Conservation (phyloP, 108 stramenopile genomes). For the Cyclotella cryptica region DNA sequence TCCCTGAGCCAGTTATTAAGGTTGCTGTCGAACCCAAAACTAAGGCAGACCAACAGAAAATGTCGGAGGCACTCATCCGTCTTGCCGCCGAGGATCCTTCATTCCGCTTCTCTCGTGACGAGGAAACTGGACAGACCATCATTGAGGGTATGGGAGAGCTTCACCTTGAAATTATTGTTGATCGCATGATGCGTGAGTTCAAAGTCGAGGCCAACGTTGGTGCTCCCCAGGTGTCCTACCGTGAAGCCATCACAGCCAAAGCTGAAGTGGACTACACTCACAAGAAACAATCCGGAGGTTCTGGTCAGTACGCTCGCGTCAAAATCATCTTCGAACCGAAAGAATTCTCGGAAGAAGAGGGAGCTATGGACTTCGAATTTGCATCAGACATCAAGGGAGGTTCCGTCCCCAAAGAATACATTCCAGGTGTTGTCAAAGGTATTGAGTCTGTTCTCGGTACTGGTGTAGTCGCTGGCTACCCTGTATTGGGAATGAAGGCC, state of each 20-base stretch:
- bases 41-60: slow-evolving; percentile 91
- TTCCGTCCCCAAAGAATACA: slow-evolving; percentile 97
- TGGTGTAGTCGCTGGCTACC: slow-evolving; percentile 96
- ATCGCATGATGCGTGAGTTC: slow-evolving; percentile 99
- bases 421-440: slow-evolving; percentile 98
- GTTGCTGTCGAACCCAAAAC: slow-evolving; percentile 98
- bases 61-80: slow-evolving; percentile 95
- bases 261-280: slow-evolving; percentile 98
- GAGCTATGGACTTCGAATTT: slow-evolving; percentile 94
- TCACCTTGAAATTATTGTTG: slow-evolving; percentile 99
- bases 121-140: slow-evolving; percentile 97
- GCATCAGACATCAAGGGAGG: slow-evolving; percentile 97
- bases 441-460: slow-evolving; percentile 93
- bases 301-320: slow-evolving; percentile 96
- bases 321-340: slow-evolving; percentile 96
- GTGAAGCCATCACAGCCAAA: slow-evolving; percentile 94
- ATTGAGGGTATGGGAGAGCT: slow-evolving; percentile 99
- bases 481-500: slow-evolving; percentile 97
- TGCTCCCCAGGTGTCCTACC: slow-evolving; percentile 94
- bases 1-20: slow-evolving; percentile 99
- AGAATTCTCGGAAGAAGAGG: slow-evolving; percentile 87
- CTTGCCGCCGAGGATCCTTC: slow-evolving; percentile 98
- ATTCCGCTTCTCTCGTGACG: slow-evolving; percentile 94
- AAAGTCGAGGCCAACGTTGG: slow-evolving; percentile 94
- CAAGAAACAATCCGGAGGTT: slow-evolving; percentile 99